Evolutionary conservation across 129 eudicot genomes (phyloP), one percentile per base, ranked within the genome.

Genomic region (Helianthus annuus): DNA sequence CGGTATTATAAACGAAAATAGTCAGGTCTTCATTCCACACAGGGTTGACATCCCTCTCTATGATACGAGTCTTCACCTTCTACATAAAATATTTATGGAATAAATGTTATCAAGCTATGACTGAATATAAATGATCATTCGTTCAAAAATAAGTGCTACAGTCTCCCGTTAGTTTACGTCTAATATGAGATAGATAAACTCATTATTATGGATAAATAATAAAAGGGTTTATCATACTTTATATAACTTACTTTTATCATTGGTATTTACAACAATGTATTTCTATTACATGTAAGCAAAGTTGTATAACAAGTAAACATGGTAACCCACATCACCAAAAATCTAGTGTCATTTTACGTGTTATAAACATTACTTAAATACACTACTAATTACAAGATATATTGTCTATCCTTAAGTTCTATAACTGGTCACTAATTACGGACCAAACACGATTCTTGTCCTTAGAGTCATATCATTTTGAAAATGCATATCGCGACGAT

Each of bases 21-120:
- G 96, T 91, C 66, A 91, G 73, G 81, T 88, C 96, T 82, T 91
- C 96, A 38, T 91, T 86, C 97, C 97, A 91, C 72, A 69, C 87
- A 1, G 96, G 96, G 80, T 91, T 91, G 9, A 78, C 69, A 75
- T 91, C 86, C 73, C 80, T 91, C 71, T 79, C 86, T 52, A 91
- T 81, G 46, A 91, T 87, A 52, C 93, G 92, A 68, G 93, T 91
- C 84, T 83, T 91, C 69, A 86, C 64, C 80, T 77, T 88, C 97
- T 88, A 81, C 85, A 79, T 48, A 39, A 61, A 32, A 54, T 49
- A 64, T 64, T 53, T 12, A 13, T 73, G 63, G 29, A 52, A 6
- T 4, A 64, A 73, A 9, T 56, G 32, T 55, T 12, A 19, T 55
- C 4, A 55, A 55, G 34, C 19, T 55, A 4, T 55, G 13, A 55